Percentiles rank a stretch among this genome's conserved stretches.
Conservation (phyloP, 768 basidiomycete species). For the Galerina sulciceps region DNA sequence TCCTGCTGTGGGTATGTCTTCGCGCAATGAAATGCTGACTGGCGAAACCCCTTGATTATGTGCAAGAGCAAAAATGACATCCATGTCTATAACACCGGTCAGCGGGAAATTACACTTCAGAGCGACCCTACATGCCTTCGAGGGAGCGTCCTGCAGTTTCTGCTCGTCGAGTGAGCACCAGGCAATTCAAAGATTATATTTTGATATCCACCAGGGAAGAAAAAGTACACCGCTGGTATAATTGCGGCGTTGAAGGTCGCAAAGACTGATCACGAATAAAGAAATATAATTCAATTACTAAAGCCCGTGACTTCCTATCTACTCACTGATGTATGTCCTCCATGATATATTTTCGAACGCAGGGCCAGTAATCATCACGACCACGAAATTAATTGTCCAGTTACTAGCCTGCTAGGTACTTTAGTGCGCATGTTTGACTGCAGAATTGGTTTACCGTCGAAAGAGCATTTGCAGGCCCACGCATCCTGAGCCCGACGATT, state of each 20-base stretch:
- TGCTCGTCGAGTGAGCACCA: conserved; percentile 8
- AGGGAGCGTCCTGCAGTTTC: conserved; percentile 64
- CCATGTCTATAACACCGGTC: conserved; percentile 38
- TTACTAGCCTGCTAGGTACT: conserved; percentile 38
- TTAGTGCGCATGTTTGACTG: not conserved
- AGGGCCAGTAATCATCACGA: conserved; percentile 66
- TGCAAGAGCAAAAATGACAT: conserved; percentile 50
- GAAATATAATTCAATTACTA: no score
- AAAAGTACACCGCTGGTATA: conserved; percentile 59
- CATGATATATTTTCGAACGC: conserved; percentile 62
- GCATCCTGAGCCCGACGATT: conserved; percentile 63
- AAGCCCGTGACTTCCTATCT: no score
- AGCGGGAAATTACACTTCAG: not conserved
- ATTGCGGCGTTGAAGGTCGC: conserved; percentile 61
- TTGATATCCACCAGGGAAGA: conserved; percentile 44
- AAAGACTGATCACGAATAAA: conserved; percentile 39
- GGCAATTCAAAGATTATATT: not conserved
- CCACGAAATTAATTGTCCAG: conserved; percentile 63
- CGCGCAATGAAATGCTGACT: conserved; percentile 45
- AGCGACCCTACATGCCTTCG: conserved; percentile 38
- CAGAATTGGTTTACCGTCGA: conserved; percentile 43
- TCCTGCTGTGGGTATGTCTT: conserved; percentile 47
- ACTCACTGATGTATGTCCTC: conserved; percentile 59
- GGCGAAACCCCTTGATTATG: conserved; percentile 48
- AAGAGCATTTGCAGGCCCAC: conserved; percentile 67